Evolutionary conservation across 176 grass and related monocot genomes (phyloP), one percentile per base, ranked within the genome.

Genomic region (Microstegium vimineum): DNA sequence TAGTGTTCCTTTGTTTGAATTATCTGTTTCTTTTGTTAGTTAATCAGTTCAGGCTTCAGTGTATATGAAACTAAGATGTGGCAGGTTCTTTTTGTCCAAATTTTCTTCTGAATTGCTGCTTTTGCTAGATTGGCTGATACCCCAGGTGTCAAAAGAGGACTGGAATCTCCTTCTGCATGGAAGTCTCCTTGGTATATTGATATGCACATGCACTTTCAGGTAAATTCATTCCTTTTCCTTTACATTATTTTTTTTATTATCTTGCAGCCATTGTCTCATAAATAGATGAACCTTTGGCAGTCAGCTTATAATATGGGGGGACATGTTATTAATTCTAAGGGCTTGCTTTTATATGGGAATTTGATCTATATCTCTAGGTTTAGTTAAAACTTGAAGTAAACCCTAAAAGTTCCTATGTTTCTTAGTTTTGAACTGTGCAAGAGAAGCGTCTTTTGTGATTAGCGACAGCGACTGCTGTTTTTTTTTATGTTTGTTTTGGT

Each of bases 151-250:
- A 93, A 99, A 95, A 91, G 96, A 86, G 96, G 96, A 41, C 43
- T 99, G 36, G 96, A 99, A 90, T 99, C 96, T 74, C 96, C 96
- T 67, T 99, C 96, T 38, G 93, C 96, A 80, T 99, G 96, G 96
- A 99, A 99, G 54, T 99, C 96, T 22, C 96, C 96, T 20, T 95
- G 92, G 94, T 97, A 92, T 42, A 78, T 83, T 4, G 80, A 88
- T 83, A 74, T 67, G n/a, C 64, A 67, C 65, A 82, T 90, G 78
- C 83, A 82, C 35, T 82, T 86, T 86, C 84, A 90, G 88, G 88
- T 90, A 86, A n/a, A 77, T 35, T 82, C 76, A 65, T 36, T 31
- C 2, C 8, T 66, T 14, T 25, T 66, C 30, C 31, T 41, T 76
- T 6, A 2, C 6, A n/a, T 56, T 10, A 2, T 22, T n/a, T n/a